Conservation (phyloP, 208 protist genomes). For the Acanthamoeba royreba region DNA sequence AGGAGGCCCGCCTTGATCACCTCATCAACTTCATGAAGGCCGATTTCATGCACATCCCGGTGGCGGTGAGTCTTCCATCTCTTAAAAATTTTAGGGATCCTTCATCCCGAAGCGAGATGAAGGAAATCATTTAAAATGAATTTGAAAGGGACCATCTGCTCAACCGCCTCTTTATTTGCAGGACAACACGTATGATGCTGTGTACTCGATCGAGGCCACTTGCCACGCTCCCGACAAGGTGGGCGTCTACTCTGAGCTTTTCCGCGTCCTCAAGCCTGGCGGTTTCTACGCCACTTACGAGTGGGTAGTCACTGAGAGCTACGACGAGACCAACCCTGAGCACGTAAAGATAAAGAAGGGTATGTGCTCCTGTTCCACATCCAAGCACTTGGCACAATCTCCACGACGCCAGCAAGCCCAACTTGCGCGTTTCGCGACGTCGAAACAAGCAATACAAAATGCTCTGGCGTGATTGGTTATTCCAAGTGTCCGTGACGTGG, state of each 20-base stretch:
- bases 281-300: constrained; percentile 91
- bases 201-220: constrained; percentile 95
- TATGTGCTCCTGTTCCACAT: background rate
- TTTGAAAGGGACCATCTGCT: constrained; percentile 91
- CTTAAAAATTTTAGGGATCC: background rate
- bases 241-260: constrained; percentile 79
- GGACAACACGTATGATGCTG: constrained; percentile 90
- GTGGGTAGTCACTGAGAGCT: constrained; percentile 93
- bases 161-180: constrained; percentile 80
- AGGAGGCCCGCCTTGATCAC: constrained; percentile 55
- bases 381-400: background rate
- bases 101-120: too few relatives aligned
- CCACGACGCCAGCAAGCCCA: background rate
- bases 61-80: constrained; percentile 26
- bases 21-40: constrained; percentile 88
- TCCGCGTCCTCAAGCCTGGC: constrained; percentile 72
- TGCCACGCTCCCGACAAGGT: constrained; percentile 93
- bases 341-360: constrained; percentile 86
- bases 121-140: too few relatives aligned
- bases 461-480: too few relatives aligned
- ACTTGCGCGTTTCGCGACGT: too few relatives aligned
- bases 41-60: constrained; percentile 91
- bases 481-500: too few relatives aligned
- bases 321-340: constrained; percentile 87
- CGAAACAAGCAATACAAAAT: too few relatives aligned